Conservation (phyloP, 352 stramenopile species). For the Globisporangium recalcitrans region DNA sequence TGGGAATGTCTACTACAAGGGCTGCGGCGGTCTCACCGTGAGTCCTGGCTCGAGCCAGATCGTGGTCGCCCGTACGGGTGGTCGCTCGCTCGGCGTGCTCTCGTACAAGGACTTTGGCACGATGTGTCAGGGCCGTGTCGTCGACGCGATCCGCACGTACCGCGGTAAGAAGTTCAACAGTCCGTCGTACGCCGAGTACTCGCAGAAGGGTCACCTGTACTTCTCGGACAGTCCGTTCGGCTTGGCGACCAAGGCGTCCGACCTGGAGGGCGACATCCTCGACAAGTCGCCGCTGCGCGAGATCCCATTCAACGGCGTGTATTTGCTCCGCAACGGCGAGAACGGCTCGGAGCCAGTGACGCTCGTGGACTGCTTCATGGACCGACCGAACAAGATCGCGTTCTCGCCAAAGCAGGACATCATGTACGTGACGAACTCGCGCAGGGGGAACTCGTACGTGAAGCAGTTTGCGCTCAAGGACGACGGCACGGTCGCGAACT, state of each 20-base stretch:
- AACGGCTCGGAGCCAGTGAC: slow-evolving; percentile 33
- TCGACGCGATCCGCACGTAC: slow-evolving; percentile 71
- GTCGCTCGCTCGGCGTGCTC: slow-evolving; percentile 64
- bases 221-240: slow-evolving; percentile 80
- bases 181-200: slow-evolving; percentile 62
- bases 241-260: slow-evolving; percentile 45
- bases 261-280: slow-evolving; percentile 59
- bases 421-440: slow-evolving; percentile 82
- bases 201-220: slow-evolving; percentile 59
- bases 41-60: slow-evolving; percentile 57
- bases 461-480: slow-evolving; percentile 58
- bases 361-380: slow-evolving; percentile 69
- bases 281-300: slow-evolving; percentile 67
- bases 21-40: slow-evolving; percentile 72
- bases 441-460: slow-evolving; percentile 71
- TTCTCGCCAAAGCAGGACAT: slow-evolving; percentile 64
- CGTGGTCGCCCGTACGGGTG: slow-evolving; percentile 68
- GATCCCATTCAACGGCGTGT: slow-evolving; percentile 78
- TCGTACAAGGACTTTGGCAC: slow-evolving; percentile 48
- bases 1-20: slow-evolving; percentile 68
- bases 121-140: slow-evolving; percentile 61
- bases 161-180: slow-evolving; percentile 78
- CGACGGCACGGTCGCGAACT: slow-evolving; percentile 47
- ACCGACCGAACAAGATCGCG: slow-evolving; percentile 79
- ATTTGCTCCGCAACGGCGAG: slow-evolving; percentile 50